Evolutionary conservation across 2,329 filamentous ascomycete genomes (phyloP), one percentile per base, ranked within the genome.

Genomic region (Trichoderma arundinaceum): DNA sequence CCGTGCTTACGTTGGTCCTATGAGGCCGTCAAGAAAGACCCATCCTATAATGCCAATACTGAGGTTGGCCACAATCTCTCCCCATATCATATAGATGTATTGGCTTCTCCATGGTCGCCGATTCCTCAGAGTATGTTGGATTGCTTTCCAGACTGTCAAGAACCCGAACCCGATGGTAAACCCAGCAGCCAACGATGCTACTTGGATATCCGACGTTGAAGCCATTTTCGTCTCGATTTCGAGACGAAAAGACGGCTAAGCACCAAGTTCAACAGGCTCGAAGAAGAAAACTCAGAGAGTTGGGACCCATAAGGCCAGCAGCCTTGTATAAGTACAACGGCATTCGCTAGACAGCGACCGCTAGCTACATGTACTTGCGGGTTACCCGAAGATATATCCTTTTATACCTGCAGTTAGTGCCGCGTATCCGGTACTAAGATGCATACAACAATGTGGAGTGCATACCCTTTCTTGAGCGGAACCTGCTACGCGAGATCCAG

Each of bases 61-160:
- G 8, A 74, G 68, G 38, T 74, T 74, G 7, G 72, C 72, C 8
- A 68, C 7, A 1, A 68, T 61, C 64, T 74, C 73, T 1, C 52
- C 38, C 72, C 73, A 74, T 19, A 74, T 72, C 71, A 74, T 71
- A 33, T 71, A 74, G 1, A 74, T 51, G 35, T 74, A 74, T 7
- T 66, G 66, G 58, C 71, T 72, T 15, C 59, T 67, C 44, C 68
- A 61, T 13, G 60, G 51, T 28, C 69, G 58, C n/a, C 51, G 43
- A 10, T 49, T 49, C 4, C 61, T 56, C 43, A 41, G 15, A n/a
- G 61, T 64, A 15, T 57, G 52, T 7, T 57, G 51, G 5, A 64
- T 56, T 13, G 61, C 61, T 35, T 56, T 57, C 61, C 61, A 64
- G 12, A 57, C 52, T 2, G 52, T 64, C 17, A 64, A 41, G n/a